Conservation (phyloP, 306 rosid species). For the Trifolium subterraneum region DNA sequence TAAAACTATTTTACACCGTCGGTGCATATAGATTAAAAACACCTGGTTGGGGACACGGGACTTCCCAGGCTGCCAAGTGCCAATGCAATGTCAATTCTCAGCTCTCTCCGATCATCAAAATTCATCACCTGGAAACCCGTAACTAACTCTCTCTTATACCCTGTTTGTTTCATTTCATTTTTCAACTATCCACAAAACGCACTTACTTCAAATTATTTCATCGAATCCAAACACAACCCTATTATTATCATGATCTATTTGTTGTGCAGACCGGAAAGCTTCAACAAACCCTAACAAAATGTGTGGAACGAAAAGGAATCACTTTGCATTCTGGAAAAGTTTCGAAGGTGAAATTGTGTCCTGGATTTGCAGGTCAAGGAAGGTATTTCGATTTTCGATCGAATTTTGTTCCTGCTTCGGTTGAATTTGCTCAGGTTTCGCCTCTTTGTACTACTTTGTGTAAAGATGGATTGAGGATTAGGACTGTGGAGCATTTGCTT, state of each 20-base stretch:
- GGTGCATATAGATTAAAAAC: too few species aligned
- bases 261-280: conserved; percentile 75
- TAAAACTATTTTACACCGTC: too few species aligned
- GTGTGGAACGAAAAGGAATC: conserved; percentile 69
- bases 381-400: conserved; percentile 69
- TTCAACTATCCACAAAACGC: not conserved
- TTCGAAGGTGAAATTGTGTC: conserved; percentile 71
- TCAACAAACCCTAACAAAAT: conserved; percentile 82
- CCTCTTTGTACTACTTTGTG: conserved; percentile 78
- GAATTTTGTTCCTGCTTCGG: conserved; percentile 60
- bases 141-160: not conserved
- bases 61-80: too few species aligned
- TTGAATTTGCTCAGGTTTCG: conserved; percentile 66
- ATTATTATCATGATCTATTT: not conserved
- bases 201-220: conserved; percentile 2
- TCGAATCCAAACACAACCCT: conserved; percentile 25
- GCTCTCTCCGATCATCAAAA: conserved; percentile 62
- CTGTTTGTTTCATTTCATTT: conserved; percentile 8
- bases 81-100: conserved; percentile 48
- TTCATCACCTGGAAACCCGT: conserved; percentile 73
- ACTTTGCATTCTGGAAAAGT: conserved; percentile 68
- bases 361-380: conserved; percentile 74
- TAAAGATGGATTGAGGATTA: conserved; percentile 66
- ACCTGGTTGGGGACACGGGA: too few species aligned
- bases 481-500: conserved; percentile 91